These are phyloP conservation scores for Endogone sp. DNA, from an alignment of 192 early-diverging fungal genomes.

Conservation along the genomic window DNA sequence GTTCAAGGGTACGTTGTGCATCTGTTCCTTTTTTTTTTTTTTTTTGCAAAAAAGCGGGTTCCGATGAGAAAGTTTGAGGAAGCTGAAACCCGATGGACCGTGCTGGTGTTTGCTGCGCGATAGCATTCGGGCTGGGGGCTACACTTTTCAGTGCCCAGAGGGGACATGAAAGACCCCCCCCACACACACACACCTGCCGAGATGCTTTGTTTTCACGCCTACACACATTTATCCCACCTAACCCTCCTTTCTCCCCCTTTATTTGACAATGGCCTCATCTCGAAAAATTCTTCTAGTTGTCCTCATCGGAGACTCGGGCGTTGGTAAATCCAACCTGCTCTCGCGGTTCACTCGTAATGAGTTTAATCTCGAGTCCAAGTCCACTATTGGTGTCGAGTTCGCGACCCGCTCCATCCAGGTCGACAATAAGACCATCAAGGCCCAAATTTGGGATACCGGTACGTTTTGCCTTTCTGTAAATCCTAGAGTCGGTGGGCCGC, in stretches of 20 bases:
- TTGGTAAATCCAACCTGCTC: slow-evolving; percentile 98
- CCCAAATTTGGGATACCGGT: slow-evolving; percentile 99
- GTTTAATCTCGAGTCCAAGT: slow-evolving; percentile 98
- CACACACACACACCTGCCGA: neutral
- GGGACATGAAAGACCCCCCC: too few relatives aligned
- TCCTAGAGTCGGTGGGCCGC: too few relatives aligned
- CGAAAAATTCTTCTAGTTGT: slow-evolving; percentile 51
- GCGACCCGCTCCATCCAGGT: slow-evolving; percentile 95
- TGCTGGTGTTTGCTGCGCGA: too few relatives aligned
- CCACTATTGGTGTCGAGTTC: slow-evolving; percentile 99
- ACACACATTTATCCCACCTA: too few relatives aligned
- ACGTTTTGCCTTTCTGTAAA: slow-evolving; percentile 2
- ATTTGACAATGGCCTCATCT: neutral
- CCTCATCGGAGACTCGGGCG: slow-evolving; percentile 92
- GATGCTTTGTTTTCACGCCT: slow-evolving; percentile 3
- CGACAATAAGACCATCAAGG: slow-evolving; percentile 96
- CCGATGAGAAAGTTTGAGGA: too few relatives aligned
- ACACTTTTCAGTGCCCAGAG: too few relatives aligned
- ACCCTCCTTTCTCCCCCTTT: slow-evolving; percentile 1
- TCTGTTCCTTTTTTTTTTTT: too few relatives aligned
- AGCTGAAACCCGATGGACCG: too few relatives aligned
- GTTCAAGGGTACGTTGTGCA: too few relatives aligned
- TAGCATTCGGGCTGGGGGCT: too few relatives aligned
- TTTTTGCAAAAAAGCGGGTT: too few relatives aligned
- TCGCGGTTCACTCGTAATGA: slow-evolving; percentile 97